Evolutionary conservation across 345 rosid species (phyloP), one percentile per base, ranked within the genome.

Genomic region (Noccaea bulbosa): DNA sequence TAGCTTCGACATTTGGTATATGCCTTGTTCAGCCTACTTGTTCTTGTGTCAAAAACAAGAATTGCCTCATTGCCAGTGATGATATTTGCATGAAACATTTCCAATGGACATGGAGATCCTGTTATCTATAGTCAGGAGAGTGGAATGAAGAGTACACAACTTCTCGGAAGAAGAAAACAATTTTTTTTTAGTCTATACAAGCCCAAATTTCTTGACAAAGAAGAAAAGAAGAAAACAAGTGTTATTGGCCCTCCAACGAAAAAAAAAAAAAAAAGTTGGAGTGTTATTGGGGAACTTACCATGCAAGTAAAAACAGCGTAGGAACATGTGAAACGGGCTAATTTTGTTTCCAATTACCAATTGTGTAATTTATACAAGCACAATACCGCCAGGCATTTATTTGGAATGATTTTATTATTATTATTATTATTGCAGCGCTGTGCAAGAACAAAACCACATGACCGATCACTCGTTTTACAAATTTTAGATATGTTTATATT

Each of bases 301-400:
- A 37, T 48, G 33, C 59, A 70, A 59, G 74, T 27, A 38, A 59
- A 60, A 60, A 38, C 67, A 70, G 67, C 50, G 11, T 30, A 49
- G 34, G 16, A 54, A 54, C 63, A 54, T 67, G 70, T 66, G 60
- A 35, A 37, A 9, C 3, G 4, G 24, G 14, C 35, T 64, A 34
- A 11, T 65, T 20, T 34, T 20, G 32, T 15, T 47, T 47, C 4
- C 55, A 11, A 33, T 24, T 52, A 52, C 27, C 12, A 11, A 27
- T 52, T 27, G 57, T 52, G 57, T 52, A 27, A 27, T 2, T 27
- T 52, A 27, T 6, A 30, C 57, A 52, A 52, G 9, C 57, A 11
- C 35, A 52, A 6, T 9, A 8, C 22, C 22, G 22, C 22, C 22
- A 20, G 22, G 22, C 22, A 20, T 20, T 46, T 8, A 9, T 48